These are phyloP conservation scores for Cytospora schulzeri DNA, from an alignment of 2,329 filamentous ascomycete species.

Conservation along the genomic window DNA sequence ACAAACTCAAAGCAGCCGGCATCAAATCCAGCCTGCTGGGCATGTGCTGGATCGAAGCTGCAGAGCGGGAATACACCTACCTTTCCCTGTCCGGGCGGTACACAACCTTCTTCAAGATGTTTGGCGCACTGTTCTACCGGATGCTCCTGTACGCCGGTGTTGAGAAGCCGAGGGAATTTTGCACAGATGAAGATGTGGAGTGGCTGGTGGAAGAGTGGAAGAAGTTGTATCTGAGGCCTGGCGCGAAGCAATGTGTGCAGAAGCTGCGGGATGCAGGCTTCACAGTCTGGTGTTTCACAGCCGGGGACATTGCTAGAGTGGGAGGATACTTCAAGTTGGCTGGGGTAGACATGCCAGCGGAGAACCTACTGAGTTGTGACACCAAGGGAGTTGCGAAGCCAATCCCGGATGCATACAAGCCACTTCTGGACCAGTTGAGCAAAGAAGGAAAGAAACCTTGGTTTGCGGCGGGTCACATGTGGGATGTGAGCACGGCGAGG, in stretches of 20 bases:
- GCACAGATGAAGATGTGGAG: constrained; percentile 43
- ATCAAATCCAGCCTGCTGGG: constrained; percentile 45
- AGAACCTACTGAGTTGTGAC: constrained; percentile 54
- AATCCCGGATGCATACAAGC: constrained; percentile 46
- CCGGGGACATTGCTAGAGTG: constrained; percentile 49
- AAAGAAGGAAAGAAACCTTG: constrained; percentile 36
- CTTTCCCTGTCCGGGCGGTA: constrained; percentile 46
- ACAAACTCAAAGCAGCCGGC: constrained; percentile 38
- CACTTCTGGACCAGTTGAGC: constrained; percentile 40
- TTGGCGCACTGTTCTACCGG: constrained; percentile 47
- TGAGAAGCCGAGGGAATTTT: constrained; percentile 40
- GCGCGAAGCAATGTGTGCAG: constrained; percentile 42
- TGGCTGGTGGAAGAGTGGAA: constrained; percentile 40
- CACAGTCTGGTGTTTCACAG: constrained; percentile 54
- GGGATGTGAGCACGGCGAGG: constrained; percentile 55
- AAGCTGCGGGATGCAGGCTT: constrained; percentile 48
- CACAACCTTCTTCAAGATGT: constrained; percentile 42
- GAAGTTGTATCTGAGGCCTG: constrained; percentile 38
- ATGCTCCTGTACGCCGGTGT: constrained; percentile 45
- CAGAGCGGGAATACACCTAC: constrained; percentile 51
- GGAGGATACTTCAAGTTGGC: constrained; percentile 50
- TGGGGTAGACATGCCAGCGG: constrained; percentile 49
- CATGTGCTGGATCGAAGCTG: constrained; percentile 46
- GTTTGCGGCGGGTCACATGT: constrained; percentile 60
- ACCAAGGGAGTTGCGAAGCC: constrained; percentile 50